A percentile compares a stretch with the other conserved stretches of the same genome.
phyloP scores from a whole-genome alignment of 2,329 filamentous ascomycete genomes.

The Phialophora macrospora region DNA sequence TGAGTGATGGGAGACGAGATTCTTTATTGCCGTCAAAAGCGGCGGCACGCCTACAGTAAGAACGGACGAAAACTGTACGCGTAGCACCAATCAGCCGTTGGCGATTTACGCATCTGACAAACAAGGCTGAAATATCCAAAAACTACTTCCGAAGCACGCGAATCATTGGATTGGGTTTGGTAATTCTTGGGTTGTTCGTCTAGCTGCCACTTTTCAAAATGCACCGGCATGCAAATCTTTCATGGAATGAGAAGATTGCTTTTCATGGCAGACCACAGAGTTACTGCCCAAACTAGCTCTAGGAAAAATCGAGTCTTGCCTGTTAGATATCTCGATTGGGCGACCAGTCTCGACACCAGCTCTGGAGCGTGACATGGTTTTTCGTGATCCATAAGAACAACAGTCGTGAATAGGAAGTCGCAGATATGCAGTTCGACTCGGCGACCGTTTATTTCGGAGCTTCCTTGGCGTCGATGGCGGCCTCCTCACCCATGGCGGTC shows the following conservation, averaged over 20 bases:
- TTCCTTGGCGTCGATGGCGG: conserved; percentile 92
- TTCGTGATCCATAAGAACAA: conserved; percentile 30
- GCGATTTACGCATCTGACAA: conserved; percentile 3
- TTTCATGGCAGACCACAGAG: conserved; percentile 31
- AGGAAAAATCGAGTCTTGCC: conserved; percentile 25
- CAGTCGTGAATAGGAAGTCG: conserved; percentile 27
- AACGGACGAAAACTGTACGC: no score
- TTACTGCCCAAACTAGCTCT: conserved; percentile 30
- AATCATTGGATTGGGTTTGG: not conserved
- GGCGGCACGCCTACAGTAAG: no score
- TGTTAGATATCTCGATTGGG: conserved; percentile 29
- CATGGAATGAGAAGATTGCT: conserved; percentile 27
- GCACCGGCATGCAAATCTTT: conserved; percentile 29
- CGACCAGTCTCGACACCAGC: conserved; percentile 25
- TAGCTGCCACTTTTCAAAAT: conserved; percentile 36
- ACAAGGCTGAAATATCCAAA: not conserved
- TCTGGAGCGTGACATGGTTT: conserved; percentile 25
- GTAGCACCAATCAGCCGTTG: conserved; percentile 10
- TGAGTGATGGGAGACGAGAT: no score
- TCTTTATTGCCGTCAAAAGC: no score
- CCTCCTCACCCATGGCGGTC: conserved; percentile 95
- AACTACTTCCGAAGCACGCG: not conserved
- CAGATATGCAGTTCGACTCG: conserved; percentile 20
- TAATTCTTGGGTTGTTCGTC: conserved; percentile 33
- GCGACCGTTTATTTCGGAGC: conserved; percentile 60